These are phyloP conservation scores for Chaetomium globosum DNA, from an alignment of 2,329 filamentous ascomycete species.

Conservation along the genomic window DNA sequence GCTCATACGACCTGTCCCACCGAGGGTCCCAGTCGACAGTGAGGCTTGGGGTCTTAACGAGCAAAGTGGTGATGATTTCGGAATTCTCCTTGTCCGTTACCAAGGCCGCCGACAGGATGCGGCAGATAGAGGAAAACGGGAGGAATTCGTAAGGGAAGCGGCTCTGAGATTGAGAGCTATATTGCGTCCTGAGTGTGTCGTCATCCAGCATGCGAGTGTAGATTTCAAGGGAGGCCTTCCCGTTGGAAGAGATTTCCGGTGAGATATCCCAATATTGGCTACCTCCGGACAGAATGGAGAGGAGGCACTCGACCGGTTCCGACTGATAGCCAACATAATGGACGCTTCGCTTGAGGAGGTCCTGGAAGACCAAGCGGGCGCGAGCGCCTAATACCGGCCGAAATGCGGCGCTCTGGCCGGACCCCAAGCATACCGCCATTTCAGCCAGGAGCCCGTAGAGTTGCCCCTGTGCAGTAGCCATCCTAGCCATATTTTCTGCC, in stretches of 20 bases:
- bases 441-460: constrained; percentile 58
- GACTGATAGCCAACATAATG: constrained; percentile 71
- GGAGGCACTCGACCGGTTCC: constrained; percentile 67
- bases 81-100: constrained; percentile 42
- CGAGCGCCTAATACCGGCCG: constrained; percentile 61
- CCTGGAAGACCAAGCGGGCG: constrained; percentile 66
- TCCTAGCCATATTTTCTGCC: constrained; percentile 54
- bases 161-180: constrained; percentile 68
- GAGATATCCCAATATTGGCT: constrained; percentile 58
- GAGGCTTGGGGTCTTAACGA: constrained; percentile 71
- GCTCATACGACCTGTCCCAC: constrained; percentile 70
- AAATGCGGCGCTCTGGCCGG: constrained; percentile 52
- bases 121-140: constrained; percentile 74
- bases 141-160: constrained; percentile 85
- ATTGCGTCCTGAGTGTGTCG: constrained; percentile 57
- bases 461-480: constrained; percentile 53
- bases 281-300: constrained; percentile 64
- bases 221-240: constrained; percentile 42
- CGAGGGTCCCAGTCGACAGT: constrained; percentile 73
- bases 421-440: constrained; percentile 54
- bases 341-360: constrained; percentile 69
- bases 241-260: constrained; percentile 45
- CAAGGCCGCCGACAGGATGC: constrained; percentile 61
- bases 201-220: constrained; percentile 55
- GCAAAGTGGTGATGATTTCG: constrained; percentile 59